Conservation (phyloP, 2,329 filamentous ascomycete species). For the Trichoderma sp. region DNA sequence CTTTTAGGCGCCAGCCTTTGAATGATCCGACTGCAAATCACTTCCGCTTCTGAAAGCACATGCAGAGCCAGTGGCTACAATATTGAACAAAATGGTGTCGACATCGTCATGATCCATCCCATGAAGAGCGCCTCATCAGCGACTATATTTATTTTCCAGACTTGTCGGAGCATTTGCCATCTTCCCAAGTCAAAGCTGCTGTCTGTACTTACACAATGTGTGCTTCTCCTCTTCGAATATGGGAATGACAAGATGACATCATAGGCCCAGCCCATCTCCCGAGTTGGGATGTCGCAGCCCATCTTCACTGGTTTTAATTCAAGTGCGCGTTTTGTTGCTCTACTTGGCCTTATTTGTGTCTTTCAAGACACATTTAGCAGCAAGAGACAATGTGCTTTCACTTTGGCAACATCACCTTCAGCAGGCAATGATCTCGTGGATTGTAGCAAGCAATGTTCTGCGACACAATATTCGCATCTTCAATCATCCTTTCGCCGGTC, state of each 20-base stretch:
- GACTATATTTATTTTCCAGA: background rate
- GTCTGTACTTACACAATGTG: background rate
- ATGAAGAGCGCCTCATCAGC: background rate
- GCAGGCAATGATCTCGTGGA: background rate
- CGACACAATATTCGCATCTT: background rate
- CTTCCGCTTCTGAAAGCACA: background rate
- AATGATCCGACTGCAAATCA: background rate
- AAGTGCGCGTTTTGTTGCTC: background rate
- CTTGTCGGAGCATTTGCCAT: background rate
- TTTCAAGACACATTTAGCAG: background rate
- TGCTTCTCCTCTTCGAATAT: background rate
- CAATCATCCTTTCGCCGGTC: background rate
- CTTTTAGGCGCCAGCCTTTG: background rate
- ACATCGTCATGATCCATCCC: background rate
- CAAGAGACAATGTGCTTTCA: background rate
- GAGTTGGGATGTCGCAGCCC: background rate
- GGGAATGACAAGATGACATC: constrained; percentile 38
- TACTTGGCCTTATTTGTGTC: background rate
- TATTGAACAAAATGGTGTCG: background rate
- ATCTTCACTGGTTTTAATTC: background rate
- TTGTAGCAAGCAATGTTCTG: background rate
- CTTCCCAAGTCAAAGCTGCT: background rate
- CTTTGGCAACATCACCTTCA: background rate
- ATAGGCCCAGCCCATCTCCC: constrained; percentile 37
- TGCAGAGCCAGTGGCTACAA: background rate